These are phyloP conservation scores for Sarocladiaceae sp. DNA, from an alignment of 2,329 filamentous ascomycete genomes.

Conservation along the genomic window DNA sequence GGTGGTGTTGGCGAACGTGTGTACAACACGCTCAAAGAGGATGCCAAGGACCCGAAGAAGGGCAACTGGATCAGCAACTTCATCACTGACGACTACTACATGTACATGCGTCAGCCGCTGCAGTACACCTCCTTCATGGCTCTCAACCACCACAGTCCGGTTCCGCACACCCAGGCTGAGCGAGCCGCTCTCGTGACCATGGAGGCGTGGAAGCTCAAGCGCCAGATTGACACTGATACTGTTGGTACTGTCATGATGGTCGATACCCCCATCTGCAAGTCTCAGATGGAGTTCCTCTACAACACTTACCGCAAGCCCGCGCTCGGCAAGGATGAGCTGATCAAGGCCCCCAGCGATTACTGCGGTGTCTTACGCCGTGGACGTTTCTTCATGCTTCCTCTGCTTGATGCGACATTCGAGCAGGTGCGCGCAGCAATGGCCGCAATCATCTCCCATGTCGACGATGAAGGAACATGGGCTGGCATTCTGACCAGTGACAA, in stretches of 20 bases:
- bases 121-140: conserved; percentile 7
- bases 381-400: conserved; percentile 3
- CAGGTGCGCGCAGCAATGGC: not conserved
- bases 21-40: not conserved
- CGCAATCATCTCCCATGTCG: not conserved
- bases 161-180: conserved; percentile 19
- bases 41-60: not conserved
- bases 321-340: not conserved
- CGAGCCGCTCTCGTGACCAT: conserved; percentile 20
- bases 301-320: conserved; percentile 20
- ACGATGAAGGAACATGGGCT: conserved; percentile 2
- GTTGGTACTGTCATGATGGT: conserved; percentile 13
- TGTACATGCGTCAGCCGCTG: not conserved
- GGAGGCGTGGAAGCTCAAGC: conserved; percentile 18
- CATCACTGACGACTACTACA: not conserved
- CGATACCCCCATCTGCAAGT: conserved; percentile 17
- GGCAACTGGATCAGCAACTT: not conserved
- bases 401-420: not conserved
- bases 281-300: conserved; percentile 21
- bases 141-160: conserved; percentile 15
- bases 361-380: conserved; percentile 8
- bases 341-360: conserved; percentile 9
- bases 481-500: conserved; percentile 11
- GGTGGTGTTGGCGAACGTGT: not conserved
- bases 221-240: conserved; percentile 15